Conservation (phyloP, 345 rosid species). For the Abelmoschus esculentus region DNA sequence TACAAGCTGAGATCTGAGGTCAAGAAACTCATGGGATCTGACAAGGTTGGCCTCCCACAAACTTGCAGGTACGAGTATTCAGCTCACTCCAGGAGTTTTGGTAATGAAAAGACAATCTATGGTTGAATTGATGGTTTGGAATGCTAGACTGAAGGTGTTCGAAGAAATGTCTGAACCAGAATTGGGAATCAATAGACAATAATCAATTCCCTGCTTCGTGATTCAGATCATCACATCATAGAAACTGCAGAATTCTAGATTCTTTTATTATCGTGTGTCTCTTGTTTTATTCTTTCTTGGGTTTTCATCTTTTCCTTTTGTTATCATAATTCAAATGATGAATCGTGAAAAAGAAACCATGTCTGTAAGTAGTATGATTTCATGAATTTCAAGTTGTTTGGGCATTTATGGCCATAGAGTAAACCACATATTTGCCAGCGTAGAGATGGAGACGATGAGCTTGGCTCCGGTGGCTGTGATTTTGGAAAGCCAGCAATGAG, state of each 20-base stretch:
- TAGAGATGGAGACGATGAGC: no score
- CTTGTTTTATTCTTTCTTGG: not conserved
- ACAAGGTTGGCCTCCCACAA: constrained; percentile 51
- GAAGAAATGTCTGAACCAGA: not conserved
- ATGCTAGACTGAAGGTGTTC: not conserved
- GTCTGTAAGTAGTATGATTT: not conserved
- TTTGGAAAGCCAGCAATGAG: no score
- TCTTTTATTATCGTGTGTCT: not conserved
- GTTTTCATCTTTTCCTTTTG: not conserved
- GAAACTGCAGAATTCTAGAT: not conserved
- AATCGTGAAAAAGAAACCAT: not conserved
- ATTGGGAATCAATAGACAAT: not conserved
- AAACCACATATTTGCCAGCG: no score
- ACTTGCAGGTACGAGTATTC: constrained; percentile 47
- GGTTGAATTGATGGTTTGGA: not conserved
- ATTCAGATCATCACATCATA: not conserved
- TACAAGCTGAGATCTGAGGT: constrained; percentile 58
- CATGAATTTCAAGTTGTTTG: no score
- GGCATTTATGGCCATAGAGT: no score
- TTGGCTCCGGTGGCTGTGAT: no score
- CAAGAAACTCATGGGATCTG: constrained; percentile 42
- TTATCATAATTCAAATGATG: not conserved
- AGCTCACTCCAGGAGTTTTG: constrained; percentile 41
- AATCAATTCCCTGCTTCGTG: not conserved
- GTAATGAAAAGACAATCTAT: not conserved